Evolutionary conservation across 371 early-diverging fungal genomes (phyloP).

Genomic region (Mortierella sp.): DNA sequence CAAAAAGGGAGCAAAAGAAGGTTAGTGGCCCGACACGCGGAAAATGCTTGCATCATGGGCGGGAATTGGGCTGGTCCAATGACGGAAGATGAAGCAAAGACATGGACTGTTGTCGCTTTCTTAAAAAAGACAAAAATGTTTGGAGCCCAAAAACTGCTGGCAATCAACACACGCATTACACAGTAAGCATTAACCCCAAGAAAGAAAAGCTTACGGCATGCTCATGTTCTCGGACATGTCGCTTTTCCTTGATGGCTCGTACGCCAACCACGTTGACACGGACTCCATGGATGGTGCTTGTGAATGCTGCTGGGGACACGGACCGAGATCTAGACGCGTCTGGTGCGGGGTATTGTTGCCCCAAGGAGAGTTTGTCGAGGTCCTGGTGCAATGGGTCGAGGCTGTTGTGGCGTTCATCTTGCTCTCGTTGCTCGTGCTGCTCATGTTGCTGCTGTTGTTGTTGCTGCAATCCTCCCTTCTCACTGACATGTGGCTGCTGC

Average conservation of each 20-base stretch:
- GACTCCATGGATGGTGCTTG: constrained; percentile 28
- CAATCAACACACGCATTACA: no score
- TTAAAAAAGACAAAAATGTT: neutral
- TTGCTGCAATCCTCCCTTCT: neutral
- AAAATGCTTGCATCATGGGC: neutral
- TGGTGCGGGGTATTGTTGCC: neutral
- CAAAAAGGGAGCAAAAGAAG: neutral
- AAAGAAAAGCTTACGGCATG: constrained; percentile 38
- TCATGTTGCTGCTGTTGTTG: neutral
- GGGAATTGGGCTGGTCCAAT: neutral
- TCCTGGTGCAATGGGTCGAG: neutral
- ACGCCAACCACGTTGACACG: constrained; percentile 53
- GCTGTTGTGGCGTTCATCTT: neutral
- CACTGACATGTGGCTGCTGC: neutral
- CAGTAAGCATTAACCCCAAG: neutral
- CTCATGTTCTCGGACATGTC: constrained; percentile 56
- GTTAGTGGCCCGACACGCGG: neutral
- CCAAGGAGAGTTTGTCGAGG: neutral
- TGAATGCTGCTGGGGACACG: neutral
- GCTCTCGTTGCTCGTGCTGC: neutral
- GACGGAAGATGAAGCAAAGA: neutral
- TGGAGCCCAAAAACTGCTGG: neutral
- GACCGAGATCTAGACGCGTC: neutral
- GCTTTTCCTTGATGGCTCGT: constrained; percentile 30
- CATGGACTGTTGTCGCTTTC: neutral